Conservation (phyloP, 2,329 filamentous ascomycete species). For the Dactylonectria macrodidyma region DNA sequence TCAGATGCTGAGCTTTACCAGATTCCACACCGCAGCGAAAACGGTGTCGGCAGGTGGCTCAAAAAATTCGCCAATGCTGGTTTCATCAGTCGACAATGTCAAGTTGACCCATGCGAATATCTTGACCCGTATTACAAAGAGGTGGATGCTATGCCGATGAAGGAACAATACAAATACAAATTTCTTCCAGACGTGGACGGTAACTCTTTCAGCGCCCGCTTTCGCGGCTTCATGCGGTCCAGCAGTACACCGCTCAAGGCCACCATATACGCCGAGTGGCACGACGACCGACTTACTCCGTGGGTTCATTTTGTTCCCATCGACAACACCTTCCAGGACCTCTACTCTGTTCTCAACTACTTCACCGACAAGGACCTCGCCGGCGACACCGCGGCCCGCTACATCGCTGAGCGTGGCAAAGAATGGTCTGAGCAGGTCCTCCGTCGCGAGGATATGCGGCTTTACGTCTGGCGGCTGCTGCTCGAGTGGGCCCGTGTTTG, state of each 20-base stretch:
- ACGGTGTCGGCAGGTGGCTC: constrained; percentile 59
- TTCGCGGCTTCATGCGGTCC: constrained; percentile 73
- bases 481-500: constrained; percentile 70
- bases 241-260: constrained; percentile 79
- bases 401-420: constrained; percentile 72
- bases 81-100: constrained; percentile 61
- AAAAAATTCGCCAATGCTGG: constrained; percentile 57
- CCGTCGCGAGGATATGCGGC: constrained; percentile 75
- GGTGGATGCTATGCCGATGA: constrained; percentile 57
- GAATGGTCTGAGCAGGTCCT: constrained; percentile 75
- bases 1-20: constrained; percentile 61
- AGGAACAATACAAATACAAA: constrained; percentile 70
- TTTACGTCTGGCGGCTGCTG: constrained; percentile 75
- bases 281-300: constrained; percentile 76
- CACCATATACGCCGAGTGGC: constrained; percentile 83
- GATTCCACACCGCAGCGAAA: constrained; percentile 52
- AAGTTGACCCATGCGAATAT: constrained; percentile 56
- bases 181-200: constrained; percentile 81
- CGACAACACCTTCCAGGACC: constrained; percentile 77
- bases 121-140: constrained; percentile 54
- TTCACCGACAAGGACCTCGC: constrained; percentile 67
- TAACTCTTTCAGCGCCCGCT: constrained; percentile 76
- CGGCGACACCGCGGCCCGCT: constrained; percentile 69
- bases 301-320: constrained; percentile 83
- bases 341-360: constrained; percentile 77